Evolutionary conservation across 2,329 filamentous ascomycete genomes (phyloP), one percentile per base, ranked within the genome.

Genomic region (Aspergillus pseudoterreus): DNA sequence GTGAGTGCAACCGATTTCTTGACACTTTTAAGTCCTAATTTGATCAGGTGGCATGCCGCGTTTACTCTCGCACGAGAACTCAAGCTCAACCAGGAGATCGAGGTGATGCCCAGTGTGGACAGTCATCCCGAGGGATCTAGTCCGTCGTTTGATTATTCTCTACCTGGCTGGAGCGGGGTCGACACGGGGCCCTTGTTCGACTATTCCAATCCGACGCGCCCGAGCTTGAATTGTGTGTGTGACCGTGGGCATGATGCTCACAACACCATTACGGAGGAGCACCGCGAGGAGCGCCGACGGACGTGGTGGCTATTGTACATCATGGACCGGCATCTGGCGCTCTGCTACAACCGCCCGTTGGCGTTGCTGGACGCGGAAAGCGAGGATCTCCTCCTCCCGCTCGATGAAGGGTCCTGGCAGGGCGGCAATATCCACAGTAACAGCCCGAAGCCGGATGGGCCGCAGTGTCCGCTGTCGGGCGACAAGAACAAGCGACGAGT

Each of bases 221-320:
- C 66, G 32, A 69, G 58, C 47, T 51, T 71, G 24, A 70, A 71
- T 35, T 71, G 69, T 32, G 63, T 71, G 2, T 71, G 69, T 49
- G 68, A 70, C 6, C 60, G 60, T 24, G 52, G 48, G 2, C 58
- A 53, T 19, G 57, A 65, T 14, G 45, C 52, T 4, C 65, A 59
- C 0, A 59, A 51, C 35, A 59, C 75, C 3, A 75, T 79, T 21
- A 84, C 84, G 0, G 90, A 95, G 62, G 92, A 96, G 67, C 88
- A 94, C 65, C 83, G 90, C 47, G 92, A 96, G 72, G 92, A 96
- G 70, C 81, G 92, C 44, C 84, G 92, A 50, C 83, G 92, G 32
- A 89, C 92, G 53, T 96, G 92, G 92, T 96, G 92, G 92, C 81
- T 96, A 8, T 78, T 94, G 45, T 96, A 95, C 73, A 90, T 89